Conservation (phyloP, 768 basidiomycete genomes). For the Jaapia argillacea region DNA sequence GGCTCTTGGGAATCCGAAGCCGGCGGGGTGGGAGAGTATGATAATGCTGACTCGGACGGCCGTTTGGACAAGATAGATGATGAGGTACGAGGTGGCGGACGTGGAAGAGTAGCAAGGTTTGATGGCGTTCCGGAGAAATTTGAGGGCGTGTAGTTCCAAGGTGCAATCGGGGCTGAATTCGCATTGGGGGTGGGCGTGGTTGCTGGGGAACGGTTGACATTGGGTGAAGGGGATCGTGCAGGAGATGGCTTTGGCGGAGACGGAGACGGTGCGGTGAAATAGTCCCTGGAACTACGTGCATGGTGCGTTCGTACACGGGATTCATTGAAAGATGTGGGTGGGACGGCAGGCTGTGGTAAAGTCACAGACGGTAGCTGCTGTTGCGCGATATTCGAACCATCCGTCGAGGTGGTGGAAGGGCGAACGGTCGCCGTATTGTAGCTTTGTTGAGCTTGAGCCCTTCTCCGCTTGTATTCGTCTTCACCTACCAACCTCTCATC, state of each 20-base stretch:
- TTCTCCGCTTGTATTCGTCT: constrained; percentile 31
- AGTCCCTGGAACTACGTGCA: background rate
- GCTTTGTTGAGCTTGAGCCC: constrained; percentile 10
- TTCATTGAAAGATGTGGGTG: constrained; percentile 10
- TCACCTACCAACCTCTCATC: constrained; percentile 58
- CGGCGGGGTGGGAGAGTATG: background rate
- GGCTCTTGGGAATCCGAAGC: constrained; percentile 5
- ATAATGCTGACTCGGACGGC: background rate
- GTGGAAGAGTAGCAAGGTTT: constrained; percentile 35
- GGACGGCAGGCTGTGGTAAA: constrained; percentile 5
- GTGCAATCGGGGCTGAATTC: constrained; percentile 24
- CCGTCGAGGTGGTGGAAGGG: constrained; percentile 6
- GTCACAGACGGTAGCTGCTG: constrained; percentile 8
- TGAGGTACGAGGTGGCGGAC: constrained; percentile 40
- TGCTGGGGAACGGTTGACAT: background rate
- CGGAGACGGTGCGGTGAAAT: background rate
- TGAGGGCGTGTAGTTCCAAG: constrained; percentile 51
- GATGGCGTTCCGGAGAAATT: constrained; percentile 27
- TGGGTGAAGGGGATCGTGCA: constrained; percentile 1
- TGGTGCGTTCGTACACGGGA: background rate
- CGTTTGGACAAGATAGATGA: constrained; percentile 20
- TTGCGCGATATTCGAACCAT: constrained; percentile 2
- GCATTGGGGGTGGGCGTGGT: constrained; percentile 8
- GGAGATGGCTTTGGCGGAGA: constrained; percentile 1
- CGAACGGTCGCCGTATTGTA: constrained; percentile 10